Conservation (phyloP, 345 rosid species). For the Linum usitatissimum region DNA sequence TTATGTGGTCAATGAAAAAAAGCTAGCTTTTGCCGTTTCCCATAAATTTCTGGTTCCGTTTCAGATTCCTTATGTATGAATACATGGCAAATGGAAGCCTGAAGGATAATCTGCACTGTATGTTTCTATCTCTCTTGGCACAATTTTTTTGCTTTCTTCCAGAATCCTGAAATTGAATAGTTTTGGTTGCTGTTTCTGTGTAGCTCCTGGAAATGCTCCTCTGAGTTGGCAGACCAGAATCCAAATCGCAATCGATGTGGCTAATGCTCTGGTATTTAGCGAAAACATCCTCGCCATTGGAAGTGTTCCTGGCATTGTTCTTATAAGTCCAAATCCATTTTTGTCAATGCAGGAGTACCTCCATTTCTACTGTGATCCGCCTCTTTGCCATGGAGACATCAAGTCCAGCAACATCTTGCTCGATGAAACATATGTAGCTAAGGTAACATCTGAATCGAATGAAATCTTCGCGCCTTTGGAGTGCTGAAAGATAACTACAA, state of each 20-base stretch:
- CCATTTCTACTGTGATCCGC: conserved; percentile 93
- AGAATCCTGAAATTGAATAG: no score
- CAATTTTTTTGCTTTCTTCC: neutral
- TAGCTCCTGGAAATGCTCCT: conserved; percentile 50
- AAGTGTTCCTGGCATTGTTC: neutral
- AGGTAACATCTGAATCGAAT: conserved; percentile 32
- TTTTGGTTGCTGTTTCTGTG: conserved; percentile 12
- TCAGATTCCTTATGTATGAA: conserved; percentile 86
- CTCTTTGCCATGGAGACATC: conserved; percentile 92
- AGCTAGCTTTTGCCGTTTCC: neutral
- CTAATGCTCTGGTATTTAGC: conserved; percentile 80
- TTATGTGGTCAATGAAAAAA: neutral
- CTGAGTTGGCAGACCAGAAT: conserved; percentile 81
- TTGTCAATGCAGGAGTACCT: conserved; percentile 69
- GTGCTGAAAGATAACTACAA: no score
- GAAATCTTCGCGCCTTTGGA: neutral
- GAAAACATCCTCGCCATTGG: neutral
- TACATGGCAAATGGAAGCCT: conserved; percentile 87
- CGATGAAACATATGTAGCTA: conserved; percentile 78
- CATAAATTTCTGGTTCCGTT: neutral
- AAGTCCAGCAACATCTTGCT: conserved; percentile 94
- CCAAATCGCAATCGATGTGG: conserved; percentile 84
- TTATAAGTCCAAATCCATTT: neutral
- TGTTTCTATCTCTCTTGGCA: conserved; percentile 6
- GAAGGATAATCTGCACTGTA: conserved; percentile 85